These are phyloP conservation scores for Albizia julibrissin DNA, from an alignment of 306 rosid species.

Conservation along the genomic window DNA sequence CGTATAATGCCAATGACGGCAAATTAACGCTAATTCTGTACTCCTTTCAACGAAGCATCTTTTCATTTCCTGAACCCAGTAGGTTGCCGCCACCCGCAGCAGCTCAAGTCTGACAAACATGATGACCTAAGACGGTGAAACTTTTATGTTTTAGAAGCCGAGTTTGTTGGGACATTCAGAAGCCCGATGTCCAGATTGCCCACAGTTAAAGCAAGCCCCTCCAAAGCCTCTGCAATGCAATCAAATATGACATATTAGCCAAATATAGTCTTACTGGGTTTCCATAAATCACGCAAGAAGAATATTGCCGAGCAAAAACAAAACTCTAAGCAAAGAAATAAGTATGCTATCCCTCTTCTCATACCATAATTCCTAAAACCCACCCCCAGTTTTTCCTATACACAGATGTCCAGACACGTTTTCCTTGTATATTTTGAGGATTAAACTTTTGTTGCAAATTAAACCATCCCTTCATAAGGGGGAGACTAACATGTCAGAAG, in stretches of 20 bases:
- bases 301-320: not conserved
- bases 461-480: not conserved
- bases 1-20: constrained; percentile 28
- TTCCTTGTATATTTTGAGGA: not conserved
- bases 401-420: not conserved
- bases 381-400: not conserved
- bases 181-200: constrained; percentile 87
- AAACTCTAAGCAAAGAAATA: not conserved
- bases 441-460: not conserved
- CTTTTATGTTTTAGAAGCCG: constrained; percentile 43
- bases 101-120: constrained; percentile 33
- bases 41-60: constrained; percentile 35
- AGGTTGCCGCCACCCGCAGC: constrained; percentile 38
- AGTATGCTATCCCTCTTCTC: not conserved
- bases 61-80: constrained; percentile 31
- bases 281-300: constrained; percentile 14
- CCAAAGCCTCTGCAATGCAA: constrained; percentile 67
- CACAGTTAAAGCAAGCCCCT: constrained; percentile 93
- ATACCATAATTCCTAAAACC: not conserved
- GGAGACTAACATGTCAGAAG: not conserved
- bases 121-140: constrained; percentile 25
- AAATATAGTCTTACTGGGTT: not conserved
- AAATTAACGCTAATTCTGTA: constrained; percentile 29
- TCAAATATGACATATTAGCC: constrained; percentile 31
- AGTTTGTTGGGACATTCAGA: constrained; percentile 79